Conservation (phyloP, 176 grass and related monocot genomes). For the Eremochloa ophiuroides region DNA sequence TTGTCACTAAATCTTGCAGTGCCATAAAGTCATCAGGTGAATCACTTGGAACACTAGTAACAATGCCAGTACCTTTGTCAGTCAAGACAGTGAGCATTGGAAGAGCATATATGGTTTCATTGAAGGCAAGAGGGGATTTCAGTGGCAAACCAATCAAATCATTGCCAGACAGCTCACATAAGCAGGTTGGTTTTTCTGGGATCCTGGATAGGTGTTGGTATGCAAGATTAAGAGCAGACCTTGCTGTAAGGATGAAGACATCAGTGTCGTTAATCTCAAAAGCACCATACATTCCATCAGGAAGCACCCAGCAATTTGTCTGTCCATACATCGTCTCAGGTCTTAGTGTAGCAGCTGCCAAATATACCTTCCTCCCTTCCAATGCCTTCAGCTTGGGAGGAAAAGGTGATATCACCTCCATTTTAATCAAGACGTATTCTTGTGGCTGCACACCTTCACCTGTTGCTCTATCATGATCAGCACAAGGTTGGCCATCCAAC, state of each 20-base stretch:
- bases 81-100: constrained; percentile 72
- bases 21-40: constrained; percentile 79
- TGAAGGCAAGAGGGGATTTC: constrained; percentile 69
- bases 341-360: constrained; percentile 73
- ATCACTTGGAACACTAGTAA: constrained; percentile 67
- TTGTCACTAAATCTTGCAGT: constrained; percentile 47
- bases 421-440: constrained; percentile 81
- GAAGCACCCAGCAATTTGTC: constrained; percentile 81
- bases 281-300: constrained; percentile 65
- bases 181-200: constrained; percentile 59
- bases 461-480: constrained; percentile 63
- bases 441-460: constrained; percentile 71
- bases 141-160: constrained; percentile 84
- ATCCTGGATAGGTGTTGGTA: constrained; percentile 61
- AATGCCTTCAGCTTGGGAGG: constrained; percentile 54
- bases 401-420: constrained; percentile 69
- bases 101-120: constrained; percentile 66
- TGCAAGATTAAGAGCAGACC: constrained; percentile 67
- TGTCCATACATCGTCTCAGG: constrained; percentile 85
- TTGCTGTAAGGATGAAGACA: constrained; percentile 65
- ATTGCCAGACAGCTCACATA: constrained; percentile 44
- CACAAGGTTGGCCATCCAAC: constrained; percentile 79
- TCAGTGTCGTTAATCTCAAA: constrained; percentile 81
- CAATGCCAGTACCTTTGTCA: constrained; percentile 64
- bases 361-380: constrained; percentile 62